Conservation (phyloP, 192 early-diverging fungal species). For the Fimicolochytrium jonesii region DNA sequence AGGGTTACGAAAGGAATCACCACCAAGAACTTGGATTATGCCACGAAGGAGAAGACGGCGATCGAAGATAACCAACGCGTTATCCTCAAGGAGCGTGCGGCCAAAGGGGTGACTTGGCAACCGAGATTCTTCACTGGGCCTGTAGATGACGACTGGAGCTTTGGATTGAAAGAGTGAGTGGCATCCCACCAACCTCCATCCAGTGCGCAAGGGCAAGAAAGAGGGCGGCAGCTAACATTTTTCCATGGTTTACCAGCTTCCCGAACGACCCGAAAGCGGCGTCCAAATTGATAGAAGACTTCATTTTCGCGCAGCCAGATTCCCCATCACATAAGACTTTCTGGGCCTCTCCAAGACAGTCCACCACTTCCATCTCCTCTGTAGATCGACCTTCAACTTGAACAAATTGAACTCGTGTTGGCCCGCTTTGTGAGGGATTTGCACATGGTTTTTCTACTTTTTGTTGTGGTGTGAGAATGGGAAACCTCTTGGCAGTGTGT, state of each 20-base stretch:
- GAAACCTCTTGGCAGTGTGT: too few species aligned
- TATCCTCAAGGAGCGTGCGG: constrained; percentile 49
- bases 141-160: constrained; percentile 25
- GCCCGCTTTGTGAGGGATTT: too few species aligned
- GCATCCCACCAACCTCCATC: too few species aligned
- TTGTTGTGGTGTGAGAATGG: too few species aligned
- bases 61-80: constrained; percentile 70
- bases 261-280: constrained; percentile 12
- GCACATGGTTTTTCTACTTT: too few species aligned
- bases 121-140: constrained; percentile 53
- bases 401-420: too few species aligned
- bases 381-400: too few species aligned
- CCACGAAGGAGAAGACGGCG: constrained; percentile 61
- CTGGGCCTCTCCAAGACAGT: too few species aligned
- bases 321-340: constrained; percentile 15
- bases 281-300: neutral
- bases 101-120: constrained; percentile 44
- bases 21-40: constrained; percentile 48
- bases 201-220: too few species aligned
- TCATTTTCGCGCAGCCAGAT: constrained; percentile 7
- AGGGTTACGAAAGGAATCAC: constrained; percentile 54
- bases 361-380: too few species aligned
- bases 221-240: neutral
- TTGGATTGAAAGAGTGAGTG: constrained; percentile 12
- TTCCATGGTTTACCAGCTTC: neutral